Conservation (phyloP, 108 stramenopile species). For the Skeletonema potamos region DNA sequence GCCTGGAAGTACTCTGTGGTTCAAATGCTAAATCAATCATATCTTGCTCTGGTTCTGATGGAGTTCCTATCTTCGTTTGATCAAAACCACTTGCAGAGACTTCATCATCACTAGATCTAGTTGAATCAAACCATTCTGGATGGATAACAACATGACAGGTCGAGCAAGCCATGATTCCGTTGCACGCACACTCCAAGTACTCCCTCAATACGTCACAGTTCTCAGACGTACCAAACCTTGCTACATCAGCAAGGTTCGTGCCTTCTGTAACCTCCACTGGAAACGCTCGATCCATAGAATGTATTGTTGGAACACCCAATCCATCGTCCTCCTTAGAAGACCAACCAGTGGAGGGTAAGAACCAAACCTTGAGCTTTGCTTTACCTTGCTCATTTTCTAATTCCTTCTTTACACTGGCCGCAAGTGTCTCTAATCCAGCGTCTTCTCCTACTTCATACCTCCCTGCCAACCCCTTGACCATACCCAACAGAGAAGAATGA, state of each 20-base stretch:
- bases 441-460: slow-evolving; percentile 71
- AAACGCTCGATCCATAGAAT: slow-evolving; percentile 50
- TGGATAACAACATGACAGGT: slow-evolving; percentile 78
- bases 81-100: background rate
- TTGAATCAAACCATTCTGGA: slow-evolving; percentile 53
- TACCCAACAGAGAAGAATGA: slow-evolving; percentile 32
- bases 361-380: slow-evolving; percentile 36
- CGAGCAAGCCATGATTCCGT: slow-evolving; percentile 77
- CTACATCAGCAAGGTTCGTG: slow-evolving; percentile 52
- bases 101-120: background rate
- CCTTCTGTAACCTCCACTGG: slow-evolving; percentile 44
- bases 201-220: slow-evolving; percentile 51
- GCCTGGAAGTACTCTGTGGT: slow-evolving; percentile 51
- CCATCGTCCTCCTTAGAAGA: slow-evolving; percentile 26
- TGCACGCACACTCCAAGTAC: slow-evolving; percentile 78
- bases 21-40: slow-evolving; percentile 77
- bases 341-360: slow-evolving; percentile 57
- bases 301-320: slow-evolving; percentile 11
- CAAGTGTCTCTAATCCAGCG: slow-evolving; percentile 58
- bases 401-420: slow-evolving; percentile 41
- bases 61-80: slow-evolving; percentile 32
- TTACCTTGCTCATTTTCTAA: slow-evolving; percentile 35
- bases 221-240: slow-evolving; percentile 51
- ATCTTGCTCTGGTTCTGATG: slow-evolving; percentile 64
- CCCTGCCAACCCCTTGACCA: slow-evolving; percentile 50